These are phyloP conservation scores for Phialocephala subalpina DNA, from an alignment of 2,329 filamentous ascomycete species.

Conservation along the genomic window DNA sequence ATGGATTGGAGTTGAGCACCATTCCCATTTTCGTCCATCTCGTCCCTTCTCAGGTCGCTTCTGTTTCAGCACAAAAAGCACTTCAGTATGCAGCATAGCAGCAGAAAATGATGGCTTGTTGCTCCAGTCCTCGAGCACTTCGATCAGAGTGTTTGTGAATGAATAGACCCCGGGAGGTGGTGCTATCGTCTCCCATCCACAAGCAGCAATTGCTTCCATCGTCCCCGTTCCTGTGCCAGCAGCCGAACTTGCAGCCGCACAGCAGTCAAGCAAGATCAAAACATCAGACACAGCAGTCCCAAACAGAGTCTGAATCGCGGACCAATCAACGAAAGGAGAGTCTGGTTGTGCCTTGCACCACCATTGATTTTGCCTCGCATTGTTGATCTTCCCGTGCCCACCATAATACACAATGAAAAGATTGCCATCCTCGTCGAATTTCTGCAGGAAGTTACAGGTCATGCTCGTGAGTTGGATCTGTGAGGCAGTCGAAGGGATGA, in stretches of 20 bases:
- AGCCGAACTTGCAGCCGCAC: constrained; percentile 61
- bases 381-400: constrained; percentile 66
- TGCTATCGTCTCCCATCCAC: constrained; percentile 68
- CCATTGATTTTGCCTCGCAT: constrained; percentile 41
- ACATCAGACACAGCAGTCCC: constrained; percentile 25
- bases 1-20: constrained; percentile 65
- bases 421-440: constrained; percentile 62
- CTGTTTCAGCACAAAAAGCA: constrained; percentile 66
- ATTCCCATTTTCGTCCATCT: constrained; percentile 65
- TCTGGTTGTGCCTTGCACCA: constrained; percentile 16
- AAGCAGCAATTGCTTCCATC: constrained; percentile 68
- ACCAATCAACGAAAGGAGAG: constrained; percentile 53
- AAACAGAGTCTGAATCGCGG: constrained; percentile 57
- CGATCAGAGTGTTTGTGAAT: constrained; percentile 66
- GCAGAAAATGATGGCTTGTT: constrained; percentile 60
- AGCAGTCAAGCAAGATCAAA: constrained; percentile 31
- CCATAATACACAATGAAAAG: constrained; percentile 67
- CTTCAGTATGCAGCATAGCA: constrained; percentile 67
- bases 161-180: constrained; percentile 66
- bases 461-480: constrained; percentile 54
- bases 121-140: constrained; percentile 65
- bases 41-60: constrained; percentile 61
- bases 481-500: constrained; percentile 65
- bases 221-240: constrained; percentile 65
- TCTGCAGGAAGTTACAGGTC: constrained; percentile 63